phyloP scores from a whole-genome alignment of 306 rosid species.

The Vigna radiata region DNA sequence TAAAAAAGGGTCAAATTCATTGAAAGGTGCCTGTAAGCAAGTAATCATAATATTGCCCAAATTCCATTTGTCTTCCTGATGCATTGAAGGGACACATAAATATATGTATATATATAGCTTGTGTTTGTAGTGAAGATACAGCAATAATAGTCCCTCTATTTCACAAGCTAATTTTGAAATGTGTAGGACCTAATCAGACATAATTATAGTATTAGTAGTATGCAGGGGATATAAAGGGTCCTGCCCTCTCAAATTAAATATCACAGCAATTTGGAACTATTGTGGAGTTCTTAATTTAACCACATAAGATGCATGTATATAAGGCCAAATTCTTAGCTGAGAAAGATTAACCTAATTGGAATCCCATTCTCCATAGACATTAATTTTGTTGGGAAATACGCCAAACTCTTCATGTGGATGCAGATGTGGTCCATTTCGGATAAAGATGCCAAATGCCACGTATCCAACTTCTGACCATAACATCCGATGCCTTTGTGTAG shows the following conservation, averaged over 20 bases:
- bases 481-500: conserved; percentile 44
- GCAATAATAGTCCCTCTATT: conserved; percentile 16
- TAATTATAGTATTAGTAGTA: not conserved
- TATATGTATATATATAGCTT: not conserved
- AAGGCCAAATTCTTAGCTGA: conserved; percentile 46
- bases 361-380: conserved; percentile 70
- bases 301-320: conserved; percentile 41
- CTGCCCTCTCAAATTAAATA: conserved; percentile 24
- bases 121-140: conserved; percentile 16
- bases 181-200: conserved; percentile 38
- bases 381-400: conserved; percentile 47
- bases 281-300: conserved; percentile 43
- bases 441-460: conserved; percentile 52
- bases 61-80: conserved; percentile 51
- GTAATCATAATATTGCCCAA: conserved; percentile 42
- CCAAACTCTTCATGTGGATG: conserved; percentile 13
- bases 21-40: conserved; percentile 3
- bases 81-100: conserved; percentile 56
- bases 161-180: conserved; percentile 17
- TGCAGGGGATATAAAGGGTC: conserved; percentile 3
- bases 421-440: conserved; percentile 48
- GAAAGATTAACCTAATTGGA: conserved; percentile 52
- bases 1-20: conserved; percentile 18
- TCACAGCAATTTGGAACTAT: conserved; percentile 23
- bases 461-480: conserved; percentile 50